Evolutionary conservation across 106 monocot genomes (phyloP).

Genomic region (Dendrobium officinale): DNA sequence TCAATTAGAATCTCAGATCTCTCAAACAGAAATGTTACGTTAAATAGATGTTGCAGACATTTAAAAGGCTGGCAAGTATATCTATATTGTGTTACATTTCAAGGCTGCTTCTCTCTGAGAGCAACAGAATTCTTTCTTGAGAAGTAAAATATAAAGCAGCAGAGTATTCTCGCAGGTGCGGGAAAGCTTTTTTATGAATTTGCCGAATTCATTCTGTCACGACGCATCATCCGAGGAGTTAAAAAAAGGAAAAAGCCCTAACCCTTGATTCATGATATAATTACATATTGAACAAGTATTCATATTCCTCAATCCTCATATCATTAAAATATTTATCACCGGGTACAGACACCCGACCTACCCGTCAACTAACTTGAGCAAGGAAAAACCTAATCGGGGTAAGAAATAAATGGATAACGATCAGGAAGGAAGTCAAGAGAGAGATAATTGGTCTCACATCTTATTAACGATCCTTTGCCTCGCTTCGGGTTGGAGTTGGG

Average conservation of each 20-base stretch:
- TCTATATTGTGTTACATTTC: background rate
- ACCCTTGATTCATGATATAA: background rate
- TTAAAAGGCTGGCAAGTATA: background rate
- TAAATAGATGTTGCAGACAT: background rate
- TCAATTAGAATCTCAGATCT: background rate
- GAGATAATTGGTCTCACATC: slow-evolving; percentile 32
- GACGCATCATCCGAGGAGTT: background rate
- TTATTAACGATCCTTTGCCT: slow-evolving; percentile 52
- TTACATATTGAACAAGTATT: background rate
- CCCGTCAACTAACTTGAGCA: no score
- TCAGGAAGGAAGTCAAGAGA: background rate
- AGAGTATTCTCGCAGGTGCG: no score
- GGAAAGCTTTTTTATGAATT: background rate
- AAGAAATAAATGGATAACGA: background rate
- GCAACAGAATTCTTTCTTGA: background rate
- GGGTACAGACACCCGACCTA: background rate
- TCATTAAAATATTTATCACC: background rate
- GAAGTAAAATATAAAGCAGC: background rate
- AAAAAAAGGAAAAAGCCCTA: background rate
- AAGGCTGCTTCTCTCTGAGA: background rate
- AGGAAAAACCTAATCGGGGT: no score
- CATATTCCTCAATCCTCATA: background rate
- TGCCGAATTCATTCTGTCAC: background rate
- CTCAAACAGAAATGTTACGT: background rate
- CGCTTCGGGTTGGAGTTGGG: slow-evolving; percentile 39